phyloP scores from a whole-genome alignment of 176 grass and related monocot genomes.

The Tuctoria greenei region DNA sequence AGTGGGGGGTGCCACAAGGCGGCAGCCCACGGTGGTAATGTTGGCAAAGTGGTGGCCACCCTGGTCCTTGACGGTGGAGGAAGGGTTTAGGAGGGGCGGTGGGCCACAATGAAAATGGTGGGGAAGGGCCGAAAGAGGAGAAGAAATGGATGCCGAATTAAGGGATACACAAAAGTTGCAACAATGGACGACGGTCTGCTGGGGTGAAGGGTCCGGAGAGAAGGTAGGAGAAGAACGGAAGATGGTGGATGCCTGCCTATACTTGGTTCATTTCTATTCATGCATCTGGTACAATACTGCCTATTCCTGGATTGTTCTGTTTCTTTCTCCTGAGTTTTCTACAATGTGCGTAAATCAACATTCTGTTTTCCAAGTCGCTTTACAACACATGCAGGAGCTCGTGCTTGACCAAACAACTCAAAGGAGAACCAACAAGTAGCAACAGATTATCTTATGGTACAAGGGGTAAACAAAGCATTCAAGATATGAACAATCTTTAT shows the following conservation, averaged over 20 bases:
- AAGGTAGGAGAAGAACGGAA: slow-evolving; percentile 31
- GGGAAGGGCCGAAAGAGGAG: slow-evolving; percentile 24
- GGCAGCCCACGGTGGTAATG: background rate
- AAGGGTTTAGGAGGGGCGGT: slow-evolving; percentile 41
- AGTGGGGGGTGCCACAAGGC: background rate
- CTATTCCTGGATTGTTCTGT: slow-evolving; percentile 38
- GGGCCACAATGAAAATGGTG: slow-evolving; percentile 39
- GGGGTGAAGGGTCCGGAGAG: slow-evolving; percentile 31
- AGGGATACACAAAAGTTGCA: slow-evolving; percentile 1
- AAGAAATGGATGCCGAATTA: slow-evolving; percentile 1
- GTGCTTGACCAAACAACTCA: background rate
- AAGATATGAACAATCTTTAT: slow-evolving; percentile 10
- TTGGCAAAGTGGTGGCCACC: slow-evolving; percentile 28
- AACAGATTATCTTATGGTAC: background rate
- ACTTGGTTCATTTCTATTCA: slow-evolving; percentile 31
- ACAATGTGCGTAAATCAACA: background rate
- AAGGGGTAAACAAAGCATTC: background rate
- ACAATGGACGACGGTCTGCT: background rate
- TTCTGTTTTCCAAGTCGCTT: background rate
- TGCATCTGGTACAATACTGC: background rate
- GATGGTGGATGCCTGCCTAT: slow-evolving; percentile 21
- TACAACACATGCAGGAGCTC: background rate
- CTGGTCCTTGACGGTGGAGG: slow-evolving; percentile 42
- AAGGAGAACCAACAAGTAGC: background rate
- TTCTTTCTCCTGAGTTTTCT: background rate